A percentile compares a stretch with the other conserved stretches of the same genome.
Conservation (phyloP, 805 yeast genomes). For the Wickerhamomyces rabaulensis region DNA sequence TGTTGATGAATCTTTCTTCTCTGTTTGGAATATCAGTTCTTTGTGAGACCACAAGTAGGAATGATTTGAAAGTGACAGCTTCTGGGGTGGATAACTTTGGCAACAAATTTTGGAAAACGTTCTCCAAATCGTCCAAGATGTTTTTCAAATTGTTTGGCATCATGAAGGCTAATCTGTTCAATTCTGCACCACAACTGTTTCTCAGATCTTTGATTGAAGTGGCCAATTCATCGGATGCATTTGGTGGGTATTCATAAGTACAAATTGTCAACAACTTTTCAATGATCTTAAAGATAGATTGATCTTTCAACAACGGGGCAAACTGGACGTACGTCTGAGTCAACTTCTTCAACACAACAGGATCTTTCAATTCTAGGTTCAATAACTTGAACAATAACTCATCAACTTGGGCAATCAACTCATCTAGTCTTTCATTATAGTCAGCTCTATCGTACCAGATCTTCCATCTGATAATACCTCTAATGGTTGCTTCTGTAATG, state of each 20-base stretch:
- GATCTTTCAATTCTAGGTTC: constrained; percentile 72
- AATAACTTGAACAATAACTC: constrained; percentile 69
- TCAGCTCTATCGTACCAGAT: constrained; percentile 72
- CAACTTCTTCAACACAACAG: constrained; percentile 74
- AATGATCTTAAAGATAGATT: constrained; percentile 74
- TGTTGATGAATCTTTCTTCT: constrained; percentile 70
- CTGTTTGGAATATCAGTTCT: constrained; percentile 71
- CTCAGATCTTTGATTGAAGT: constrained; percentile 83
- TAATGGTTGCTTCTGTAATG: constrained; percentile 81
- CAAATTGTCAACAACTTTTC: constrained; percentile 83
- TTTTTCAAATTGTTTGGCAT: constrained; percentile 88
- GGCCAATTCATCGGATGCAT: constrained; percentile 63
- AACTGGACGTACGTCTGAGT: constrained; percentile 92
- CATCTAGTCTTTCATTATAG: constrained; percentile 47
- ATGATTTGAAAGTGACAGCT: constrained; percentile 89
- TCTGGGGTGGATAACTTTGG: constrained; percentile 83
- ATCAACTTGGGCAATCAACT: constrained; percentile 52
- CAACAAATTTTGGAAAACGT: constrained; percentile 68
- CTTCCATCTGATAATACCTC: constrained; percentile 94
- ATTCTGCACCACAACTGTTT: constrained; percentile 90
- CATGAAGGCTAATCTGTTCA: constrained; percentile 87
- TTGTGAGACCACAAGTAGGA: constrained; percentile 85
- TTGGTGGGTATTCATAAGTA: constrained; percentile 72
- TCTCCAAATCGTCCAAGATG: constrained; percentile 78
- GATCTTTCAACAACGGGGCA: constrained; percentile 82